These are phyloP conservation scores for Cyathus striatus DNA, from an alignment of 768 basidiomycete genomes.

Conservation along the genomic window DNA sequence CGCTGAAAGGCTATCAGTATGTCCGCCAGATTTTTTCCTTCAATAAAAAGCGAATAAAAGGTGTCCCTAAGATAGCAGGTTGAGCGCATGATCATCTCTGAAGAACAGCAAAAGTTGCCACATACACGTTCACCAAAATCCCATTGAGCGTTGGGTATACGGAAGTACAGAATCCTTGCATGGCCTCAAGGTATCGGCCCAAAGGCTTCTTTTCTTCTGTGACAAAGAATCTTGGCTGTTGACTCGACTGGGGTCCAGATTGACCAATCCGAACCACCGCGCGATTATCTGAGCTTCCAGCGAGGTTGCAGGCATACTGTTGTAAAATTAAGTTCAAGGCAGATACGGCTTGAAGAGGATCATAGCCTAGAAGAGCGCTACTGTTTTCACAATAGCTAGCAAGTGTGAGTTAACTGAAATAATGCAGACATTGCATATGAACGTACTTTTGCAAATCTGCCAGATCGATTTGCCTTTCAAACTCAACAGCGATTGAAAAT, in stretches of 20 bases:
- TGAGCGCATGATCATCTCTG: not conserved
- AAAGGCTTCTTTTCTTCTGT: constrained; percentile 17
- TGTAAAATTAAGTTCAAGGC: constrained; percentile 57
- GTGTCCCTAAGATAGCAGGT: constrained; percentile 30
- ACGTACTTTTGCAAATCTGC: constrained; percentile 27
- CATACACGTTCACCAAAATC: constrained; percentile 51
- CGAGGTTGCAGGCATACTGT: no score
- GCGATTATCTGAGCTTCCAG: no score
- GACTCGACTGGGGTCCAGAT: not conserved
- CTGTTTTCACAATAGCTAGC: constrained; percentile 48
- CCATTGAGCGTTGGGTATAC: constrained; percentile 43
- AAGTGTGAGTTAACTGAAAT: not conserved
- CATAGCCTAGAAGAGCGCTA: constrained; percentile 34
- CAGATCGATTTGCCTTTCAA: constrained; percentile 33
- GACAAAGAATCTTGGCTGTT: constrained; percentile 30
- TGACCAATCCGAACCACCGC: constrained; percentile 24
- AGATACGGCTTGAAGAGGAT: constrained; percentile 44
- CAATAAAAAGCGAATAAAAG: constrained; percentile 51
- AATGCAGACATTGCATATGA: not conserved
- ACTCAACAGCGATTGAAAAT: constrained; percentile 37
- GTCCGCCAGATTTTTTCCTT: constrained; percentile 58
- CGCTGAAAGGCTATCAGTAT: constrained; percentile 45
- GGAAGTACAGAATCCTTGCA: constrained; percentile 45
- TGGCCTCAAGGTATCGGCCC: constrained; percentile 29
- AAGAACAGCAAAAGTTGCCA: not conserved